Base-by-base conservation (phyloP, 2,329 filamentous ascomycete genomes). In the Trichoderma sp. region DNA sequence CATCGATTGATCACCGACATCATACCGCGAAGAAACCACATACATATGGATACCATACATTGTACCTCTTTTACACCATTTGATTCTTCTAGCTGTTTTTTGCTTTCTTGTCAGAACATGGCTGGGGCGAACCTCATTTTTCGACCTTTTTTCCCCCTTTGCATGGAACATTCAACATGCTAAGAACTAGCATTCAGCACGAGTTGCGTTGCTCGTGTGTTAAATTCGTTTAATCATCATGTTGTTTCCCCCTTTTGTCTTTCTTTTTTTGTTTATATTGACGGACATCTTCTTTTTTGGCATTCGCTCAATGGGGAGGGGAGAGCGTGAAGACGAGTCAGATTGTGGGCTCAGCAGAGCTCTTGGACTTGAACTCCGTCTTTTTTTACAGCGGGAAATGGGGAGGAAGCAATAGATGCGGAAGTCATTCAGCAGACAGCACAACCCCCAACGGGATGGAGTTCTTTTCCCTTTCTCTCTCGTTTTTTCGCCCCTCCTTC, bases 1-100 rank as follows among this genome's bases (percentile, higher is more conserved):
- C 69, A 35, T 45, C n/a, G n/a, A 65, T 73, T 12, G n/a, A 53
- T 21, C 29, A 27, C 64, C 60, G 69, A 65, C 59, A 65, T 65
- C 21, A 73, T 29, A 38, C 69, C 60, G 9, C 16, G 2, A 62
- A 33, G 31, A n/a, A 35, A 33, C 69, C 35, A 62, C 59, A 63
- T 62, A 71, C 59, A 63, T 56, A 65, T 73, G 69, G 69, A 38
- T 56, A 72, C 69, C 69, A 53, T 72, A 64, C 69, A 71, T 50
- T 50, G 7, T 62, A 50, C 27, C 56, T 41, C 56, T 71, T 35
- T 35, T 50, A 7, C 35, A n/a, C 45, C 60, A 12, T 73, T n/a
- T 65, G 16, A 27, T 38, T 62, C 21, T 38, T 62, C 21, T 64
- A 18, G 59, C 35, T 35, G 8, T 11, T 18, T 29, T 53, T 21